Percentiles rank a stretch among this genome's conserved stretches.
phyloP scores from a whole-genome alignment of 164 flowering plant genomes.

The Cinnamomum micranthum region DNA sequence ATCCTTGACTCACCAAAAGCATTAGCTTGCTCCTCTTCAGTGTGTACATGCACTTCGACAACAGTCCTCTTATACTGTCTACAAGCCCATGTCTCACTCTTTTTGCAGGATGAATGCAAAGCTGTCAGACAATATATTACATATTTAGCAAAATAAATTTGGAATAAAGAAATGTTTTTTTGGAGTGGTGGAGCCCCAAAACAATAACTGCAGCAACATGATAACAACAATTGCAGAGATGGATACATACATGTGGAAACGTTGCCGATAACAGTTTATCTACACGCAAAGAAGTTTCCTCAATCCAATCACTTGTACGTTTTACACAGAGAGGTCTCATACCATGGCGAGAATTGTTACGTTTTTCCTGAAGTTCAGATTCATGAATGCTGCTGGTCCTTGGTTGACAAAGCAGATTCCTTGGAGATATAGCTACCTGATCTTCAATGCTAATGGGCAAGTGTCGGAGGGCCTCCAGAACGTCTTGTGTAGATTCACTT shows the following conservation, averaged over 20 bases:
- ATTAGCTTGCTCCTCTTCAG: conserved; percentile 65
- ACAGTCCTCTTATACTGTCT: conserved; percentile 52
- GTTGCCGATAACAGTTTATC: conserved; percentile 61
- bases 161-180: background rate
- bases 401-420: conserved; percentile 21
- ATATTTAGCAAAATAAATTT: conserved; percentile 7
- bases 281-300: conserved; percentile 62
- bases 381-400: conserved; percentile 5
- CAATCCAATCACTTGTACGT: conserved; percentile 84
- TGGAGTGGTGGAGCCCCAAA: background rate
- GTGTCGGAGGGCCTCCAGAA: conserved; percentile 64
- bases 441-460: conserved; percentile 35
- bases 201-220: background rate
- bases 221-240: background rate
- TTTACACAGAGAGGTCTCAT: conserved; percentile 46
- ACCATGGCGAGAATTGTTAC: conserved; percentile 12
- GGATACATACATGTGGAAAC: conserved; percentile 69
- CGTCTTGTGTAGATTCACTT: conserved; percentile 32
- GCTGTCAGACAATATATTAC: conserved; percentile 30
- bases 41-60: conserved; percentile 50
- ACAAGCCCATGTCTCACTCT: conserved; percentile 70
- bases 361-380: conserved; percentile 16
- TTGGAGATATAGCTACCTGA: conserved; percentile 17
- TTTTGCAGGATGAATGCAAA: conserved; percentile 69
- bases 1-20: conserved; percentile 61